Evolutionary conservation across 2,329 filamentous ascomycete species (phyloP).

Genomic region (Diaporthe helianthi): DNA sequence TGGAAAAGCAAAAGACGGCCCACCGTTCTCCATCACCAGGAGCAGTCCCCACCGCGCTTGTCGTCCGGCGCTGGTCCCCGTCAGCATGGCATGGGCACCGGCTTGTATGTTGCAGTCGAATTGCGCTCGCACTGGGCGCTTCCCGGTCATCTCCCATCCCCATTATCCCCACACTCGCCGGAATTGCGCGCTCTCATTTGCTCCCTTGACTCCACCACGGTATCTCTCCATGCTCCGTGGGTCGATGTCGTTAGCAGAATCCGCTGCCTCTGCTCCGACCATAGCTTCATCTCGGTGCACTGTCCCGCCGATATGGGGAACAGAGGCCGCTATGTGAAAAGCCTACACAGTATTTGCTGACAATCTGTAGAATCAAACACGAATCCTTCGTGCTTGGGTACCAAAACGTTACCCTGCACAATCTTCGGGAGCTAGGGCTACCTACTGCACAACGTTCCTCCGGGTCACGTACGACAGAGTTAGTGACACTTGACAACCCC

Average conservation of each 20-base stretch:
- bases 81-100: slow-evolving; percentile 29
- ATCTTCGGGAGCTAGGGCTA: slow-evolving; percentile 30
- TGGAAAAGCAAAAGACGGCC: slow-evolving; percentile 30
- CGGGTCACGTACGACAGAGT: slow-evolving; percentile 15
- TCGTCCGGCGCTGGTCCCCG: slow-evolving; percentile 35
- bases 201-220: slow-evolving; percentile 24
- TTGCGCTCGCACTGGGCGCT: slow-evolving; percentile 39
- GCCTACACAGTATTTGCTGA: slow-evolving; percentile 34
- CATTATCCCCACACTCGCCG: slow-evolving; percentile 30
- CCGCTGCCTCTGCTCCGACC: slow-evolving; percentile 24
- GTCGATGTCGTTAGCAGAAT: slow-evolving; percentile 24
- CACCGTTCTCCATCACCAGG: slow-evolving; percentile 34
- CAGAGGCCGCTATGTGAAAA: slow-evolving; percentile 23
- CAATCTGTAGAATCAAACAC: slow-evolving; percentile 24
- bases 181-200: slow-evolving; percentile 30
- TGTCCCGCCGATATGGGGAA: slow-evolving; percentile 25
- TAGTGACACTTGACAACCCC: slow-evolving; percentile 29
- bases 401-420: slow-evolving; percentile 19
- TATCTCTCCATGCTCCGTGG: slow-evolving; percentile 30
- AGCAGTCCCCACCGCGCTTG: slow-evolving; percentile 34
- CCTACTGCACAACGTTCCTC: slow-evolving; percentile 26
- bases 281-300: slow-evolving; percentile 25
- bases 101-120: slow-evolving; percentile 32
- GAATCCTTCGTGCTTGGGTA: slow-evolving; percentile 19
- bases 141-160: slow-evolving; percentile 37